Percentiles rank a stretch among this genome's conserved stretches.
Conservation (phyloP, 208 protist genomes). For the Acanthamoeba healyi region DNA sequence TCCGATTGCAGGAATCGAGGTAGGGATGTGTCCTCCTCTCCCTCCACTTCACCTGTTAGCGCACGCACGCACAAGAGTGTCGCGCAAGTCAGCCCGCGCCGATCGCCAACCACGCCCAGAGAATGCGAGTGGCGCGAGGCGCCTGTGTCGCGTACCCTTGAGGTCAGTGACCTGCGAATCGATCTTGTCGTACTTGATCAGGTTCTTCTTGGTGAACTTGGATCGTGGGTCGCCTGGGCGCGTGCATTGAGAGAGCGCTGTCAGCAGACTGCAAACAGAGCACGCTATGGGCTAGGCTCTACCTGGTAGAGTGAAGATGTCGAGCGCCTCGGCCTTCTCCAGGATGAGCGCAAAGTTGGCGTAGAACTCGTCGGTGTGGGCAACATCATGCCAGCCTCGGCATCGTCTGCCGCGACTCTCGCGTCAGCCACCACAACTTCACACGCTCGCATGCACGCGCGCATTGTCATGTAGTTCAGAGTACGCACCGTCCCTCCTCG, state of each 20-base stretch:
- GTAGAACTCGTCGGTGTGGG: conserved; percentile 32
- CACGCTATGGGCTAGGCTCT: no score
- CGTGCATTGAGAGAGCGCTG: not conserved
- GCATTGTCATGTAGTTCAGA: not conserved
- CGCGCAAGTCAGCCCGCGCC: no score
- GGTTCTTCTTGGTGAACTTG: conserved; percentile 42
- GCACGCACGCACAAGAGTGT: not conserved
- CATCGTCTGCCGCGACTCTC: not conserved
- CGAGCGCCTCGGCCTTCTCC: conserved; percentile 11
- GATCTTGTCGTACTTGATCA: conserved; percentile 27
- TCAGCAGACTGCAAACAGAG: not conserved
- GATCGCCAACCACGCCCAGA: no score
- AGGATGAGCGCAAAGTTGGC: conserved; percentile 7
- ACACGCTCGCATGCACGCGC: no score
- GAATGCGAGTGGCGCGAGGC: not conserved
- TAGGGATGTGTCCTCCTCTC: not conserved
- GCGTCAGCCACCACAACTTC: no score
- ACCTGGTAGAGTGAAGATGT: conserved; percentile 27
- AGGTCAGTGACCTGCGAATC: not conserved
- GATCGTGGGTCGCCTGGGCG: not conserved
- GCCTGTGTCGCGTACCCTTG: not conserved
- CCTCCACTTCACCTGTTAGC: conserved; percentile 26
- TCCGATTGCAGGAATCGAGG: not conserved
- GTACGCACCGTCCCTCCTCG: not conserved
- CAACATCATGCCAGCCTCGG: conserved; percentile 31